Evolutionary conservation across 192 early-diverging fungal genomes (phyloP), one percentile per base, ranked within the genome.

Genomic region (Allomyces macrogynus): DNA sequence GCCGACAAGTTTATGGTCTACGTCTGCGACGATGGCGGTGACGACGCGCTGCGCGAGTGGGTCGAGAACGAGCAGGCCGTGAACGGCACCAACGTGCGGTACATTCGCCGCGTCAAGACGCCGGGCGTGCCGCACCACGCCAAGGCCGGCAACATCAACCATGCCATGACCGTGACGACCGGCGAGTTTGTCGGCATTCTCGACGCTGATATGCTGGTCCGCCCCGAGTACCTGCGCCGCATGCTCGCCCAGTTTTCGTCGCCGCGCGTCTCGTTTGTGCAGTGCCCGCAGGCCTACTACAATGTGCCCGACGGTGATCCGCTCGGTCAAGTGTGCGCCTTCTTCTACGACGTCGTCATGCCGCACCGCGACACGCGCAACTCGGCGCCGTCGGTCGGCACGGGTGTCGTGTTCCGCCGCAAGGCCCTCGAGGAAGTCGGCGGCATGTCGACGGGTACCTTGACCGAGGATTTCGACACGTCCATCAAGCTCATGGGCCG

Each of bases 131-230:
- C 64, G 16, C 64, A 64, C 64, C 64, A 64, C 64, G 26, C 23
- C 64, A 64, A 64, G 22, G 64, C 64, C 43, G 64, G 64, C 26
- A 64, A 64, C 32, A 64, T 64, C 32, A 64, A 64, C 64, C 64
- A 64, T 23, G 64, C 64, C 11, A 14, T 64, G 23, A 20, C 23
- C 12, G 16, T 64, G 23, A 64, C 64, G 16, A 27, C 20, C 14
- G 27, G 64, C 64, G 64, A 32, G 20, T 64, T 43, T 22, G 64
- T 64, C 40, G 64, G 23, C 3, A 43, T 64, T 18, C 27, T 64
- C 18, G 64, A 64, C 32, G 26, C 64, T 2, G 64, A 64, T 24
- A 64, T 64, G 64, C 11, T 64, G 23, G 27, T 42, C 64, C 4
- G 32, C 5, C 64, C 64, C 32, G 43, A 64, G 12, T 64, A 26